Base-by-base conservation (phyloP, 2,329 filamentous ascomycete genomes). In the Aspergillus sp. region DNA sequence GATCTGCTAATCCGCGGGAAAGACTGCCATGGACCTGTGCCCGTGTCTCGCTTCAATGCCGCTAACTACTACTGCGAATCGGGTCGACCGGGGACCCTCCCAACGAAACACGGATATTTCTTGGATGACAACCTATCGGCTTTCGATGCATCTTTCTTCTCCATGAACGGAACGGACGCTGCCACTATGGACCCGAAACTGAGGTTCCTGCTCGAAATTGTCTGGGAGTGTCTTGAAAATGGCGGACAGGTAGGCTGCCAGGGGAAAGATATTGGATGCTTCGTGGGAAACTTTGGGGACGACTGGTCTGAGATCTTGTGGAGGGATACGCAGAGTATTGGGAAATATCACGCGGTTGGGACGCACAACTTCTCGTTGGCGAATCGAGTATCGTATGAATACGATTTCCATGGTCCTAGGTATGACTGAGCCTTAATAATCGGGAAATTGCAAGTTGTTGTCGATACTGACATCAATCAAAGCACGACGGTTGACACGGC, bases 111-210 rank as follows among this genome's bases (percentile, higher is more conserved):
- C 4, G 36, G 36, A 16, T 39, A 39, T n/a, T 39, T 39, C 36
- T 14, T 39, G 14, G 16, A 39, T 14, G 36, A 39, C 5, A 16
- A 39, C 36, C 5, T 39, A 6, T 16, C 36, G 12, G 14, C 36
- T 16, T 39, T 16, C 6, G 36, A 39, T 39, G 36, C 36, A 6
- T n/a, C 36, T 12, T 39, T 39, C 36, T 39, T 39, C 5, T 12
- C 12, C 6, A 39, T 39, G 4, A 39, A 39, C 4, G 14, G 36
- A 4, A n/a, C 36, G 6, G 36, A 39, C 3, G 12, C 12, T 16
- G 36, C 36, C 11, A n/a, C 12, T n/a, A 46, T 67, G 22, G 73
- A 75, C 46, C 73, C 72, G 0, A 71, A 74, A 36, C 71, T 73
- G 46, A 55, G 71, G 1, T 54, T 64, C 6, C 42, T 74, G 1